Base-by-base conservation (phyloP, 2,329 filamentous ascomycete genomes). In the Ophiocordyceps sinensis region DNA sequence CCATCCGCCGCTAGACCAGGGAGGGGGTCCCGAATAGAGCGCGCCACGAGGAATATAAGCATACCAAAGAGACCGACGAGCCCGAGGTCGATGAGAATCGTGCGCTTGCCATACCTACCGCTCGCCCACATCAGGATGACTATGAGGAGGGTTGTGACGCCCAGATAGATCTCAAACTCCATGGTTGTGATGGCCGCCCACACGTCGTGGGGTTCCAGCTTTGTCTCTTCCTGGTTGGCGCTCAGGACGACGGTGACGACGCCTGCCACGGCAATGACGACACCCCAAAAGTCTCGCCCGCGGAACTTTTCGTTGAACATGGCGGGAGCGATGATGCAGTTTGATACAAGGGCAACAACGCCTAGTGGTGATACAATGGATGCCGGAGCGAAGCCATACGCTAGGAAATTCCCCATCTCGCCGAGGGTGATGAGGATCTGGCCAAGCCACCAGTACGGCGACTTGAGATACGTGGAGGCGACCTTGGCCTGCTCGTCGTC, bases 291-390 rank as follows among this genome's bases (percentile, higher is more conserved):
- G 60, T 98, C 91, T 39, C 86, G 77, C 50, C 71, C 71, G 29
- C 91, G 80, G 54, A 98, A 95, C 39, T 70, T 72, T 63, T 98
- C 91, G 55, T 94, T 88, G 49, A 98, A 80, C 69, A 98, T 79
- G 46, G 91, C 79, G 1, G 91, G 91, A 3, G 91, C 91, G 56
- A 98, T 94, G 45, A 98, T 76, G 61, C 91, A 98, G 63, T 98
- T 98, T 36, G 88, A 94, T 37, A 98, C 80, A 46, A 98, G 68
- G 2, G 91, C 91, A 12, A 98, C 91, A n/a, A 98, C 91, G 10
- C 91, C 91, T 6, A 98, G 70, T 0, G 91, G 91, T 29, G 88
- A 95, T 35, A 98, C 91, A 52, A 98, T 95, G 13, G 91, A 96
- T 8, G 91, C 91, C 4, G 91, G 91, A 28, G 91, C 91, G 58